Evolutionary conservation across 352 stramenopile species (phyloP), one percentile per base, ranked within the genome.

Genomic region (Globisporangium echinulatum): DNA sequence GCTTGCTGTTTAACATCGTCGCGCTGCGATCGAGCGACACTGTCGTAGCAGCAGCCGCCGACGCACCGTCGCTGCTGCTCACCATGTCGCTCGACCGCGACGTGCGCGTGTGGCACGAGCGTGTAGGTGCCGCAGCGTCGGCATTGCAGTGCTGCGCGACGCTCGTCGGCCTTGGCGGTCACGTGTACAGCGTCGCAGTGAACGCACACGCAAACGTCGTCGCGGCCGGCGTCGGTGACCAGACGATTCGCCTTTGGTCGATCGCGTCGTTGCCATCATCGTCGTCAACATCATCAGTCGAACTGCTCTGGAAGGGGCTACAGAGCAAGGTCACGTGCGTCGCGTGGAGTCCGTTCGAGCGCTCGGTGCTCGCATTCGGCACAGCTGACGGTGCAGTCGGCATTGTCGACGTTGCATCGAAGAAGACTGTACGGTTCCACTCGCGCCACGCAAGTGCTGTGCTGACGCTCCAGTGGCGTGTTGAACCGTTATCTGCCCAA

Each of bases 241-340:
- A 90, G 56, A 88, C 81, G 7, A 88, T 92, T 61, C 80, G 80
- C 4, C 52, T 92, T 15, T 90, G 80, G 80, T 62, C 72, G 25
- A 33, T 87, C 3, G 49, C 10, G n/a, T 19, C 40, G 1, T 66
- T 59, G 25, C 49, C 44, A 13, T 61, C 44, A 13, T 39, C 9
- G 52, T 69, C 52, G 62, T 58, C 38, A 52, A 54, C 46, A 33
- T 44, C 70, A 77, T 39, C 15, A 72, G 71, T 68, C 2, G 77
- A 90, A 4, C 17, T 90, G 49, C 70, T 90, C 8, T 92, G 83
- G 83, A 92, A 87, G 56, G 81, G 83, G 5, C 42, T 92, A 36
- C 79, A 92, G 49, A 90, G 80, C 67, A 90, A 90, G 52, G 57
- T 92, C 37, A 90, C 80, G 33, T 78, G 71, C 10, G 67, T 92